Evolutionary conservation across 352 stramenopile species (phyloP).

Genomic region (Phytophthora fragariae): DNA sequence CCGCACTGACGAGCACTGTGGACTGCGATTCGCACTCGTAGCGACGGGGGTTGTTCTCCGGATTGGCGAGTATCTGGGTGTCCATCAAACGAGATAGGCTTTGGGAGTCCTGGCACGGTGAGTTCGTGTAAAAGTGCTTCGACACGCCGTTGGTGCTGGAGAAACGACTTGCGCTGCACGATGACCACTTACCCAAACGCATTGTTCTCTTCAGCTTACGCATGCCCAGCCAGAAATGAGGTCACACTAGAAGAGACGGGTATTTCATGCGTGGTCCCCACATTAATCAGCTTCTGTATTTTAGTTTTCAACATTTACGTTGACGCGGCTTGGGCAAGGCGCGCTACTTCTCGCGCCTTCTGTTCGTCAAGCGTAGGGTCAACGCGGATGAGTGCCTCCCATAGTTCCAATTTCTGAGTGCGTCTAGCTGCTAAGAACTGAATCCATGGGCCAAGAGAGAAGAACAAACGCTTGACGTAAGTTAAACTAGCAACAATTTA

Average conservation of each 20-base stretch:
- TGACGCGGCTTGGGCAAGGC: slow-evolving; percentile 22
- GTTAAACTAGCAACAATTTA: not conserved
- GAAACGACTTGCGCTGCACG: not conserved
- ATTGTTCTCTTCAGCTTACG: too few species aligned
- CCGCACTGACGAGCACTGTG: not conserved
- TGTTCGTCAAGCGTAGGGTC: slow-evolving; percentile 65
- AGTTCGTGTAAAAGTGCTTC: slow-evolving; percentile 1
- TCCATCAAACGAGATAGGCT: not conserved
- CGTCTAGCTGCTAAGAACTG: slow-evolving; percentile 64
- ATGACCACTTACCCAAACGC: not conserved
- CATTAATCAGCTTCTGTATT: too few species aligned
- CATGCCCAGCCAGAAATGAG: too few species aligned
- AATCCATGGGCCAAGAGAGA: not conserved
- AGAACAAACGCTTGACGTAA: not conserved
- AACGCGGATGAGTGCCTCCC: slow-evolving; percentile 74
- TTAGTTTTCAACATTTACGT: not conserved
- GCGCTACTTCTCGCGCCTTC: slow-evolving; percentile 58
- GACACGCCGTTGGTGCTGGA: not conserved
- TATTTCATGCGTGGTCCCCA: too few species aligned
- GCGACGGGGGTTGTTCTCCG: not conserved
- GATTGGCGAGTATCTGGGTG: not conserved
- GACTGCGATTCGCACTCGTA: not conserved
- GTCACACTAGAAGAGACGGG: too few species aligned
- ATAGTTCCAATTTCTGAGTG: slow-evolving; percentile 57
- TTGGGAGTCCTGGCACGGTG: not conserved